These are phyloP conservation scores for Rugonectria rugulosa DNA, from an alignment of 2,329 filamentous ascomycete species.

Conservation along the genomic window DNA sequence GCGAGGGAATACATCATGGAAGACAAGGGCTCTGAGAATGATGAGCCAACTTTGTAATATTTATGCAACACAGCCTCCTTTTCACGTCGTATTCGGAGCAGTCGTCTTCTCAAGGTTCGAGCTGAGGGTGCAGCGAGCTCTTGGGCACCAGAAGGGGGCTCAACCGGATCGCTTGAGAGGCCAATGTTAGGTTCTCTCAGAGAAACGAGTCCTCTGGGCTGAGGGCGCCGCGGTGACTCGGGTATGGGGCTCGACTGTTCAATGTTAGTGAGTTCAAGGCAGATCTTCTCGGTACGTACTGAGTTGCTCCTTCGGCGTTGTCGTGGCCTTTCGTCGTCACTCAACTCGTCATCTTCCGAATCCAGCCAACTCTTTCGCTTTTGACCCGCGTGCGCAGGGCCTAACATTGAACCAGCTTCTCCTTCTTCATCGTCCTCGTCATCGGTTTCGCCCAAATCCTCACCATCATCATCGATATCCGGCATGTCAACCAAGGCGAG, in stretches of 20 bases:
- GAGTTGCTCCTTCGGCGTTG: constrained; percentile 90
- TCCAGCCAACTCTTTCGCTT: constrained; percentile 86
- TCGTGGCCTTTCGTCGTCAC: constrained; percentile 77
- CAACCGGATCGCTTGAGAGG: constrained; percentile 56
- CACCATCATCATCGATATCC: constrained; percentile 78
- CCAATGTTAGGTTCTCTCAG: constrained; percentile 56
- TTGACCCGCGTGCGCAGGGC: constrained; percentile 57
- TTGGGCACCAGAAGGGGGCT: constrained; percentile 66
- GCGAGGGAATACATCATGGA: constrained; percentile 94
- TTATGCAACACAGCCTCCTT: constrained; percentile 78
- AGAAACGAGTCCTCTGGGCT: constrained; percentile 66
- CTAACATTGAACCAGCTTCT: constrained; percentile 49
- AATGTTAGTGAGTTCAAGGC: constrained; percentile 25
- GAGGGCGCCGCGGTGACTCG: constrained; percentile 67
- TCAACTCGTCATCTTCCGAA: constrained; percentile 71
- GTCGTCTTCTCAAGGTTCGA: constrained; percentile 72
- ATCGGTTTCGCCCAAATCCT: constrained; percentile 66
- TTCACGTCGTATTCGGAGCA: constrained; percentile 78
- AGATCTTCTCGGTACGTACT: constrained; percentile 57
- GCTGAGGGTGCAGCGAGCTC: constrained; percentile 71
- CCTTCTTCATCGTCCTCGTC: constrained; percentile 62
- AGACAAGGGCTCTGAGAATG: constrained; percentile 93
- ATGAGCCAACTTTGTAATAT: constrained; percentile 88
- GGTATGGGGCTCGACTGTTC: constrained; percentile 70
- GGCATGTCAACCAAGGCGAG: constrained; percentile 90